Conservation (phyloP, 2,329 filamentous ascomycete species). For the Chaetomiaceae sp. region DNA sequence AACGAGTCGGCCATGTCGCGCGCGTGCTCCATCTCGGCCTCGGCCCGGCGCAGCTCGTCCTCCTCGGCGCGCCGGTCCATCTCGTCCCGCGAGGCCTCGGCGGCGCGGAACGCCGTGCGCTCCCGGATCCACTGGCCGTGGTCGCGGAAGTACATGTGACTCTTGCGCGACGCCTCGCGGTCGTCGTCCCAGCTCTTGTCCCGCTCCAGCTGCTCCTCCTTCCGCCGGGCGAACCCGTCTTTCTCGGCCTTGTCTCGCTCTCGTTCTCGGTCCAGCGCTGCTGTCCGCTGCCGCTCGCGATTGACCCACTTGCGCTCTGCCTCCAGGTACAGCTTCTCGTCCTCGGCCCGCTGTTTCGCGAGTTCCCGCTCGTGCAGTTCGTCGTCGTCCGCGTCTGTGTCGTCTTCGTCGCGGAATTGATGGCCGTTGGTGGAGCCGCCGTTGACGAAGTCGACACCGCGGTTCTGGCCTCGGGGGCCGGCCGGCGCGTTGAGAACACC, state of each 20-base stretch:
- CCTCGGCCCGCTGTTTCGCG: conserved; percentile 66
- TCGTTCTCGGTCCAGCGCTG: conserved; percentile 78
- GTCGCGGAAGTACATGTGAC: conserved; percentile 80
- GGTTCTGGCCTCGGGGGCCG: conserved; percentile 56
- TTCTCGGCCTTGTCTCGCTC: conserved; percentile 73
- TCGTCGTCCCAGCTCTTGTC: conserved; percentile 83
- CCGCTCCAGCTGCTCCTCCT: conserved; percentile 60
- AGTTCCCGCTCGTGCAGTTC: conserved; percentile 71
- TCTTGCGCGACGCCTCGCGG: conserved; percentile 64
- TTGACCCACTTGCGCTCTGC: conserved; percentile 88
- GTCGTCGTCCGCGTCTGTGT: conserved; percentile 79
- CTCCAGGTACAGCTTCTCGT: conserved; percentile 75
- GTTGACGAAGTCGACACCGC: conserved; percentile 67
- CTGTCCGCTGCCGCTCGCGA: conserved; percentile 74
- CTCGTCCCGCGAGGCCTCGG: conserved; percentile 75
- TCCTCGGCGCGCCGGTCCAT: conserved; percentile 73
- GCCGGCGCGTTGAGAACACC: conserved; percentile 70
- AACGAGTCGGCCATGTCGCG: conserved; percentile 85
- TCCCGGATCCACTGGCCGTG: conserved; percentile 79
- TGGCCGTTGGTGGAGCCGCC: conserved; percentile 61
- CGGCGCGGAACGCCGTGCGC: conserved; percentile 63
- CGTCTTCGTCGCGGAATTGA: conserved; percentile 69
- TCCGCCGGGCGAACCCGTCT: conserved; percentile 56
- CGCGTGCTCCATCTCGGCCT: conserved; percentile 69
- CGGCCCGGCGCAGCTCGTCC: conserved; percentile 63